Evolutionary conservation across 2,329 filamentous ascomycete genomes (phyloP).

Genomic region (Fusarium oxysporum): DNA sequence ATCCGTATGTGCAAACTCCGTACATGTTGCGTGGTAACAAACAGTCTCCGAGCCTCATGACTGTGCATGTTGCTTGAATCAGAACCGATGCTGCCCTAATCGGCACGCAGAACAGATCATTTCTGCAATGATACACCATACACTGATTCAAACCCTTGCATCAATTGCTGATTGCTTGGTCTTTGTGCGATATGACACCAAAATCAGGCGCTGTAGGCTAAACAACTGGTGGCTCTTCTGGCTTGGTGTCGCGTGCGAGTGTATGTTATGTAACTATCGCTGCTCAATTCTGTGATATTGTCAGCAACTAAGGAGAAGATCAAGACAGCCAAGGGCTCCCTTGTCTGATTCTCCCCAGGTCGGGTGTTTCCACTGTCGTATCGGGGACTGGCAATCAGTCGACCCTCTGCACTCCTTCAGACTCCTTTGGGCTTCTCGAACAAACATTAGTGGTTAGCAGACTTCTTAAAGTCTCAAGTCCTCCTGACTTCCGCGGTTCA

Average conservation of each 20-base stretch:
- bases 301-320: not conserved
- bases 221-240: conserved; percentile 3
- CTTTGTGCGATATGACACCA: not conserved
- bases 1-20: not conserved
- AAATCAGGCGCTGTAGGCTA: not conserved
- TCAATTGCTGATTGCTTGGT: not conserved
- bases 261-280: not conserved
- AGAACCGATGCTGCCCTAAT: not conserved
- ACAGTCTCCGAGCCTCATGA: not conserved
- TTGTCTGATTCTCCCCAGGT: not conserved
- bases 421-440: conserved; percentile 11
- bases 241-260: conserved; percentile 25
- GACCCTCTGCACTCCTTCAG: conserved; percentile 19
- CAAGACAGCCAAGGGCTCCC: conserved; percentile 2
- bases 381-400: conserved; percentile 14
- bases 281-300: not conserved
- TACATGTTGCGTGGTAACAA: not conserved
- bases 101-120: not conserved
- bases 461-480: not conserved
- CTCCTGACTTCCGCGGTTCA: not conserved
- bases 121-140: not conserved
- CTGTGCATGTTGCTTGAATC: not conserved
- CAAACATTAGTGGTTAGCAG: not conserved
- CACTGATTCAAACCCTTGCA: not conserved
- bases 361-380: conserved; percentile 29